Conservation (phyloP, 257 asterid genomes). For the Nicotiana knightiana region DNA sequence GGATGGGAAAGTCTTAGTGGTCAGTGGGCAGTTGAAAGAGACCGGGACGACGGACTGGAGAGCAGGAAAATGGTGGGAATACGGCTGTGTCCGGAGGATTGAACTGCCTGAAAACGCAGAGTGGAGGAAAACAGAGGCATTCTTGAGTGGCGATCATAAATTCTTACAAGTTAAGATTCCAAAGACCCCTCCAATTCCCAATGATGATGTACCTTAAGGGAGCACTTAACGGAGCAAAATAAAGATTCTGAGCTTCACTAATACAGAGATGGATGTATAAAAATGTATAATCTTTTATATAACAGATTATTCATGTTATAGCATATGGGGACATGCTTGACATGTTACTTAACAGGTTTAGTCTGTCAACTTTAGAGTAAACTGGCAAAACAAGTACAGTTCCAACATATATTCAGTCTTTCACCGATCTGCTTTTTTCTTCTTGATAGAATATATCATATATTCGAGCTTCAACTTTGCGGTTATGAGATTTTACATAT, state of each 20-base stretch:
- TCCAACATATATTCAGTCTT: too few relatives aligned
- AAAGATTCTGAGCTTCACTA: not conserved
- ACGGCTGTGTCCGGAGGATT: constrained; percentile 69
- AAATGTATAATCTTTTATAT: not conserved
- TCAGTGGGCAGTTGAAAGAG: constrained; percentile 45
- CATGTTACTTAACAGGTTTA: too few relatives aligned
- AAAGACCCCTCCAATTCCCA: constrained; percentile 13
- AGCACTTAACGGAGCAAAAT: not conserved
- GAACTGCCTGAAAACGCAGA: constrained; percentile 57
- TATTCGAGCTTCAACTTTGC: too few relatives aligned
- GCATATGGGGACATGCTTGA: too few relatives aligned
- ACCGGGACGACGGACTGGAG: constrained; percentile 43
- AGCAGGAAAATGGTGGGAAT: constrained; percentile 71
- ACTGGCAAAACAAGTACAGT: too few relatives aligned
- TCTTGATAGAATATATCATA: too few relatives aligned
- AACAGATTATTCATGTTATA: not conserved
- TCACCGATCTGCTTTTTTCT: too few relatives aligned
- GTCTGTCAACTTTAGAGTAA: too few relatives aligned
- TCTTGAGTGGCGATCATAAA: constrained; percentile 29
- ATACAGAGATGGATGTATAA: not conserved
- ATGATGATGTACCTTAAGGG: not conserved
- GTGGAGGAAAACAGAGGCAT: constrained; percentile 57
- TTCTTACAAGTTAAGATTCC: constrained; percentile 52
- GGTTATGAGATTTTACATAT: too few relatives aligned
- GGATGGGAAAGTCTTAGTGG: constrained; percentile 59